Conservation (phyloP, 2,329 filamentous ascomycete species). For the Neonectria neomacrospora region DNA sequence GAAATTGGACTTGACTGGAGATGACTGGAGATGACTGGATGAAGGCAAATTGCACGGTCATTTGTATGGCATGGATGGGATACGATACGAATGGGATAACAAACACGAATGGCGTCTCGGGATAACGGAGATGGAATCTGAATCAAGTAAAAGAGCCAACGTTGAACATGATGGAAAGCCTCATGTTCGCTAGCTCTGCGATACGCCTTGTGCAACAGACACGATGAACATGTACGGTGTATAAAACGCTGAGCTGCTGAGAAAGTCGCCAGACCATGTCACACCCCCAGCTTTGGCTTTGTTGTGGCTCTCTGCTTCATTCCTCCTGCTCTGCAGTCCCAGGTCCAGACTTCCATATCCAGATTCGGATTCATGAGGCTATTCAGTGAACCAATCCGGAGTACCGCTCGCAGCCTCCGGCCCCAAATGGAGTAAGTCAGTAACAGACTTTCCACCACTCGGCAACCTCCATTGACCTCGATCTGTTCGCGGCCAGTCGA, state of each 20-base stretch:
- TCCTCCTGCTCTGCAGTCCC: neutral
- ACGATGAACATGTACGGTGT: neutral
- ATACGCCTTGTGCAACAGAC: neutral
- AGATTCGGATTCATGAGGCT: neutral
- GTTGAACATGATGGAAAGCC: constrained; percentile 2
- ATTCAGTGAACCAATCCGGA: neutral
- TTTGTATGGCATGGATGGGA: constrained; percentile 2
- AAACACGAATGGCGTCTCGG: constrained; percentile 21
- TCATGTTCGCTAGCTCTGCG: neutral
- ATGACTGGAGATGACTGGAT: constrained; percentile 2
- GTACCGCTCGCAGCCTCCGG: neutral
- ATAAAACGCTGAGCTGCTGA: neutral
- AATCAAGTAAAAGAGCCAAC: constrained; percentile 7
- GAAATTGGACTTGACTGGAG: constrained; percentile 5
- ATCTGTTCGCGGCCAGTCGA: neutral
- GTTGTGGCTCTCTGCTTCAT: neutral
- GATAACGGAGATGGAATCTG: constrained; percentile 18
- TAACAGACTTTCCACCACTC: neutral
- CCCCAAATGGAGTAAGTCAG: neutral
- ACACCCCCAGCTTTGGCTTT: neutral
- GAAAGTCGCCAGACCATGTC: neutral
- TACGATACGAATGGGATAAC: constrained; percentile 6
- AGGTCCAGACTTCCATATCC: neutral
- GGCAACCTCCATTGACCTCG: constrained; percentile 6
- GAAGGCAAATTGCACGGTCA: constrained; percentile 20